These are phyloP conservation scores for Thuidium tamariscinum DNA, from an alignment of 225 moss, liverwort and hornwort species.

Conservation along the genomic window DNA sequence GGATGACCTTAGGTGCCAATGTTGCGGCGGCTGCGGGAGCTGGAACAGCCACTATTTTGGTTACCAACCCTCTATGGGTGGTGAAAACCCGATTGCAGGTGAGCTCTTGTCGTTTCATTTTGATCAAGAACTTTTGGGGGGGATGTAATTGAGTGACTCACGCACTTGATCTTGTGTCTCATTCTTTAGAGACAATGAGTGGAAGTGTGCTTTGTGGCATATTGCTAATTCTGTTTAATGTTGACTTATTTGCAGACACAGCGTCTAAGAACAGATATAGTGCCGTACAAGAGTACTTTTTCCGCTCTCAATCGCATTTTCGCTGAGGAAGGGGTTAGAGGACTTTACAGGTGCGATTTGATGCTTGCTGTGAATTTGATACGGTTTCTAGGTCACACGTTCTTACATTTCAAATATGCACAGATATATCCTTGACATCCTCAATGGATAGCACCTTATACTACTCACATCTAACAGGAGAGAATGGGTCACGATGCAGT, in stretches of 20 bases:
- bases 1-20: conserved; percentile 65
- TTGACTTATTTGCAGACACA: conserved; percentile 58
- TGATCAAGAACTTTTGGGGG: neutral
- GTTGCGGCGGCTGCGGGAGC: conserved; percentile 90
- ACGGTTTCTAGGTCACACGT: neutral
- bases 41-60: conserved; percentile 88
- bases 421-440: neutral
- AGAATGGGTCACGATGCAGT: neutral
- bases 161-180: neutral
- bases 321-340: conserved; percentile 82
- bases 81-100: conserved; percentile 94
- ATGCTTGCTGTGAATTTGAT: conserved; percentile 1
- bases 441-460: neutral
- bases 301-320: conserved; percentile 90
- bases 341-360: conserved; percentile 72
- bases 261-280: conserved; percentile 76
- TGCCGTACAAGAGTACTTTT: conserved; percentile 89
- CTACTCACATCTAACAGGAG: neutral
- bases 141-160: neutral
- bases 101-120: neutral
- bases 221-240: neutral
- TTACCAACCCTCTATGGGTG: conserved; percentile 94
- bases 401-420: neutral
- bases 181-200: neutral
- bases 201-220: neutral